phyloP scores from a whole-genome alignment of 2,329 filamentous ascomycete species.

The Sphaerulina populicola region DNA sequence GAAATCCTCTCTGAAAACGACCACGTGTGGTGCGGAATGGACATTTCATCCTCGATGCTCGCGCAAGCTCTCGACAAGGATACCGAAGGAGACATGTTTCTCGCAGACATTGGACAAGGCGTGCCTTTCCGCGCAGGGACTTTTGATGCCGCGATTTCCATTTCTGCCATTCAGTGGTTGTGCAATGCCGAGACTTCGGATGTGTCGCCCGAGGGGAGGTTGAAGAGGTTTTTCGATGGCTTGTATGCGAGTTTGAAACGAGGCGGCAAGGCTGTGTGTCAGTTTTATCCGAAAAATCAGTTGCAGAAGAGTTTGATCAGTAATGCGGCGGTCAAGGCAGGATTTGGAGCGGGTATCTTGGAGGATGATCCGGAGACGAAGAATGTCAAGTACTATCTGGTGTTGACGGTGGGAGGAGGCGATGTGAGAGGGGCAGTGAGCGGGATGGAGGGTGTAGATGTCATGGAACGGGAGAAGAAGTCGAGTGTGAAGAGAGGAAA shows the following conservation, averaged over 20 bases:
- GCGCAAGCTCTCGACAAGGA: conserved; percentile 85
- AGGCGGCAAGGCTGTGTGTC: conserved; percentile 84
- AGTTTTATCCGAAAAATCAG: conserved; percentile 97
- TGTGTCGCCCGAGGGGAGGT: conserved; percentile 66
- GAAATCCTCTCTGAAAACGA: conserved; percentile 87
- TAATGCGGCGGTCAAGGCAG: conserved; percentile 79
- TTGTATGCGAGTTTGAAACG: conserved; percentile 75
- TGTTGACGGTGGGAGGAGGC: conserved; percentile 77
- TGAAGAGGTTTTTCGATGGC: conserved; percentile 84
- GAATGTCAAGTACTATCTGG: conserved; percentile 91
- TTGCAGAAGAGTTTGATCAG: conserved; percentile 87
- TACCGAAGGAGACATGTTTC: conserved; percentile 84
- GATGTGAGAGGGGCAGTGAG: conserved; percentile 80
- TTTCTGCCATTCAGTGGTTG: conserved; percentile 95
- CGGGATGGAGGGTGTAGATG: conserved; percentile 75
- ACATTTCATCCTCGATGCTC: conserved; percentile 93
- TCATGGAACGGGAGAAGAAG: conserved; percentile 60
- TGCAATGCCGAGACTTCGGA: conserved; percentile 90
- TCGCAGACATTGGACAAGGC: conserved; percentile 91
- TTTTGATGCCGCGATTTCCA: conserved; percentile 92
- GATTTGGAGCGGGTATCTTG: conserved; percentile 87
- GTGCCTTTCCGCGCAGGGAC: conserved; percentile 85
- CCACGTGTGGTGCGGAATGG: conserved; percentile 96
- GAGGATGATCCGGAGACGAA: conserved; percentile 96
- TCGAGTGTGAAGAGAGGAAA: conserved; percentile 41